Base-by-base conservation (phyloP, 495 filamentous ascomycete genomes). In the Hypoxylon perforatum region DNA sequence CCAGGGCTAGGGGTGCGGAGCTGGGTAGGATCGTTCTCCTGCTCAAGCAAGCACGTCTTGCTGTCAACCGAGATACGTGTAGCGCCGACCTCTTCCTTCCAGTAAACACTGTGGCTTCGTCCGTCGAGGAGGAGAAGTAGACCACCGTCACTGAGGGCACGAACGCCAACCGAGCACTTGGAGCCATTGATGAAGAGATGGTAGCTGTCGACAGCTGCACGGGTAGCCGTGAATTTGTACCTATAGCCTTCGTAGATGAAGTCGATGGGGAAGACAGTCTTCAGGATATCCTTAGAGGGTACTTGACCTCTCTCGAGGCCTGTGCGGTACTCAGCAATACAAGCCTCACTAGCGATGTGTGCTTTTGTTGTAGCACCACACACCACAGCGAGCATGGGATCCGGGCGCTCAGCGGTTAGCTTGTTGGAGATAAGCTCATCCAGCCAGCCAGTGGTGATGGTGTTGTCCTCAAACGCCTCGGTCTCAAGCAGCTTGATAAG, bases 181-280 rank as follows among this genome's bases (percentile, higher is more conserved):
- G 95, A 97, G 35, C 95, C 96, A 73, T 99, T 99, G 84, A 97
- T 97, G 83, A 99, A 99, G 41, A 99, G 87, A 69, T 96, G 94
- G 78, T 97, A 99, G 80, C 92, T 96, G 78, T 98, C 95, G 46
- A 89, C 68, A 78, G 93, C 94, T 11, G 96, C 96, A 42, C 94
- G 86, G 11, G 96, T 98, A 57, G 94, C 93, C 10, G 96, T 98
- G 81, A 99, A 99, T 81, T 99, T 98, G 83, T 97, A 99, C 46
- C 94, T 89, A 75, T 85, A 78, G 48, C 93, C 94, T 76, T 98
- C 96, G 75, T 99, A 99, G 77, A 99, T 99, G 82, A 97, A 99
- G 70, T 99, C 95, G 39, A 99, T 86, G 0, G 92, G 92, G 86
- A 98, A 99, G 58, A 99, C 94, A 0, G 96, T 97, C 86, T 96